phyloP scores from a whole-genome alignment of 1,139 yeast genomes.

The Candida frijolesensis region DNA sequence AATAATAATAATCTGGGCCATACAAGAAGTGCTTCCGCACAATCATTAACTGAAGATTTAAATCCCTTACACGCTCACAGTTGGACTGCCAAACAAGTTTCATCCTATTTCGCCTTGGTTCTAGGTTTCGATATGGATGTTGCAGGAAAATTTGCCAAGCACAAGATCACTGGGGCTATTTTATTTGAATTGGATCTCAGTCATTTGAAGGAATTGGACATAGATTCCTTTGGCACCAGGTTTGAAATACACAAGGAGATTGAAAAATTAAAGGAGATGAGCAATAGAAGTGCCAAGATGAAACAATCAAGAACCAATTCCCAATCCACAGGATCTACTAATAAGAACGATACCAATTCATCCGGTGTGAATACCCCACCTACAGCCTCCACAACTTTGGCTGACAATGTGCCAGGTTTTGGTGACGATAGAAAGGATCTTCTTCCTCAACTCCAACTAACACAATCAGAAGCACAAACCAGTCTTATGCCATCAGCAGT shows the following conservation, averaged over 20 bases:
- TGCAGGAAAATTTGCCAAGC: conserved; percentile 79
- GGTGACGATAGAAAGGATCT: conserved; percentile 9
- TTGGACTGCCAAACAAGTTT: conserved; percentile 92
- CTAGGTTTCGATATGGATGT: conserved; percentile 74
- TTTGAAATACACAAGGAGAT: conserved; percentile 90
- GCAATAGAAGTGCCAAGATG: conserved; percentile 14
- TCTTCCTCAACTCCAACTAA: background rate
- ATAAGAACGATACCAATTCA: conserved; percentile 11
- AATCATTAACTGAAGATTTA: conserved; percentile 35
- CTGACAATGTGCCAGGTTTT: conserved; percentile 6
- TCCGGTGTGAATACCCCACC: conserved; percentile 14
- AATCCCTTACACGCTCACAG: conserved; percentile 52
- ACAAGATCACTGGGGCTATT: conserved; percentile 86
- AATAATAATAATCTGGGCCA: conserved; percentile 5
- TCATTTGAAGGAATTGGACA: conserved; percentile 87
- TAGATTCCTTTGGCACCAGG: conserved; percentile 90
- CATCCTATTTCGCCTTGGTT: conserved; percentile 65
- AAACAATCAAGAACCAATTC: conserved; percentile 12
- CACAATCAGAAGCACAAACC: conserved; percentile 4
- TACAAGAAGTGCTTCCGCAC: conserved; percentile 10
- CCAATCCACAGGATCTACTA: conserved; percentile 12
- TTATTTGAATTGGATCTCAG: conserved; percentile 82
- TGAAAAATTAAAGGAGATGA: conserved; percentile 57
- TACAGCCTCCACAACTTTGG: conserved; percentile 14
- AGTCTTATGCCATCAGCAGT: conserved; percentile 20